Evolutionary conservation across 2,329 filamentous ascomycete genomes (phyloP).

Genomic region (Hypoxylon sp.): DNA sequence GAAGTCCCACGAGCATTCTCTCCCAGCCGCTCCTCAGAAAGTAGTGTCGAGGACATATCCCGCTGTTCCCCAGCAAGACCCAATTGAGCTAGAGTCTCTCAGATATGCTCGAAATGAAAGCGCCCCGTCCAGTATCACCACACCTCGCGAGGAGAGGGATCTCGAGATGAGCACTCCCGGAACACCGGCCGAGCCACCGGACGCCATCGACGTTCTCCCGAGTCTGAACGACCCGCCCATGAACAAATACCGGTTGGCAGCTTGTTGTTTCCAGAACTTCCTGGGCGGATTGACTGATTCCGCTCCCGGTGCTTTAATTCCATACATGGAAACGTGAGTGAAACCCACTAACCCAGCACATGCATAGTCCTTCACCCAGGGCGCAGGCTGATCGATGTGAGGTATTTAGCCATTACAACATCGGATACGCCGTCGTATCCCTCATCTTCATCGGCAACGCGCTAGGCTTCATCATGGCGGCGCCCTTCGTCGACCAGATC

Average conservation of each 20-base stretch:
- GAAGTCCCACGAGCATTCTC: slow-evolving; percentile 32
- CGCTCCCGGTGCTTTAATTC: slow-evolving; percentile 83
- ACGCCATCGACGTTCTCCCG: slow-evolving; percentile 47
- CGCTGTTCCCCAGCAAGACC: slow-evolving; percentile 56
- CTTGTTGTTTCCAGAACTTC: slow-evolving; percentile 76
- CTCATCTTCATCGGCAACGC: slow-evolving; percentile 87
- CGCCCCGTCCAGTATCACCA: slow-evolving; percentile 32
- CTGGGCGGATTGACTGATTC: slow-evolving; percentile 81
- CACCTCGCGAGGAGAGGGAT: slow-evolving; percentile 48
- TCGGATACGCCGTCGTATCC: slow-evolving; percentile 84
- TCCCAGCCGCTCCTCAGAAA: slow-evolving; percentile 56
- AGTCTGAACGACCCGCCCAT: slow-evolving; percentile 72
- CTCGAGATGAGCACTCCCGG: slow-evolving; percentile 48
- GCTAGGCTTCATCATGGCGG: slow-evolving; percentile 80
- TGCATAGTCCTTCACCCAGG: background rate
- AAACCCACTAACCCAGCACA: no score
- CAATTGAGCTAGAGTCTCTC: slow-evolving; percentile 44
- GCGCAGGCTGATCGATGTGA: slow-evolving; percentile 5
- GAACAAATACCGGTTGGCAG: slow-evolving; percentile 79
- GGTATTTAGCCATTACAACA: slow-evolving; percentile 72
- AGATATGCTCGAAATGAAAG: slow-evolving; percentile 24
- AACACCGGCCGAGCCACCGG: slow-evolving; percentile 41
- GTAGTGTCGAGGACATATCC: slow-evolving; percentile 59
- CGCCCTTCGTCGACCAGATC: slow-evolving; percentile 76
- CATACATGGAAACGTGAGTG: slow-evolving; percentile 78